A percentile compares a stretch with the other conserved stretches of the same genome.
Evolutionary conservation across 2,329 filamentous ascomycete genomes (phyloP).

Genomic region (Thermochaetoides dissita): DNA sequence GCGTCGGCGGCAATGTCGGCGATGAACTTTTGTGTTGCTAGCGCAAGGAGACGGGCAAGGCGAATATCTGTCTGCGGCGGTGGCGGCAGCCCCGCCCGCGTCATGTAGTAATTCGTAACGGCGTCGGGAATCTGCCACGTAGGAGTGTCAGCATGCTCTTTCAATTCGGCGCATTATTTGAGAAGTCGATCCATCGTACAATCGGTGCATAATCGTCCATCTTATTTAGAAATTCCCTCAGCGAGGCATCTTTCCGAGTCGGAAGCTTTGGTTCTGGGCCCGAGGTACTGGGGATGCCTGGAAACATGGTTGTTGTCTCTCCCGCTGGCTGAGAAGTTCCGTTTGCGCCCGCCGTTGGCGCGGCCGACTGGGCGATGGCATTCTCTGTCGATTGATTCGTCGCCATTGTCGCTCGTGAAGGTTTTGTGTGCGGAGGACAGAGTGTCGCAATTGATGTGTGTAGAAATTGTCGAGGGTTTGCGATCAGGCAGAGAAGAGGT

Average conservation of each 20-base stretch:
- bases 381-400: slow-evolving; percentile 12
- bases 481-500: no score
- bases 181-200: slow-evolving; percentile 38
- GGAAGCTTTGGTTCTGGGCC: slow-evolving; percentile 48
- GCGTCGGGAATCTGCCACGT: slow-evolving; percentile 77
- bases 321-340: slow-evolving; percentile 7
- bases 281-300: neutral
- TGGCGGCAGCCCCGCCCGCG: slow-evolving; percentile 82
- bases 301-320: neutral
- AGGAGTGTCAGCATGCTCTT: neutral
- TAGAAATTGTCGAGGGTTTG: no score
- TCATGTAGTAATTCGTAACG: slow-evolving; percentile 96
- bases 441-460: no score
- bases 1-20: slow-evolving; percentile 94
- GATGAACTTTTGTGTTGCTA: slow-evolving; percentile 98
- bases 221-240: slow-evolving; percentile 85
- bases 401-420: slow-evolving; percentile 9
- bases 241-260: slow-evolving; percentile 76
- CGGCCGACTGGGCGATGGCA: slow-evolving; percentile 9
- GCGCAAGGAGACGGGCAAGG: slow-evolving; percentile 80
- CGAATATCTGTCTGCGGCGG: slow-evolving; percentile 81
- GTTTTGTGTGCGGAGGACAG: no score
- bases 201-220: slow-evolving; percentile 99
- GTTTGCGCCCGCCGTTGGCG: slow-evolving; percentile 8
- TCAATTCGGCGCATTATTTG: neutral